Evolutionary conservation across 2,329 filamentous ascomycete species (phyloP).

Genomic region (Trichoderma cornu-damae): DNA sequence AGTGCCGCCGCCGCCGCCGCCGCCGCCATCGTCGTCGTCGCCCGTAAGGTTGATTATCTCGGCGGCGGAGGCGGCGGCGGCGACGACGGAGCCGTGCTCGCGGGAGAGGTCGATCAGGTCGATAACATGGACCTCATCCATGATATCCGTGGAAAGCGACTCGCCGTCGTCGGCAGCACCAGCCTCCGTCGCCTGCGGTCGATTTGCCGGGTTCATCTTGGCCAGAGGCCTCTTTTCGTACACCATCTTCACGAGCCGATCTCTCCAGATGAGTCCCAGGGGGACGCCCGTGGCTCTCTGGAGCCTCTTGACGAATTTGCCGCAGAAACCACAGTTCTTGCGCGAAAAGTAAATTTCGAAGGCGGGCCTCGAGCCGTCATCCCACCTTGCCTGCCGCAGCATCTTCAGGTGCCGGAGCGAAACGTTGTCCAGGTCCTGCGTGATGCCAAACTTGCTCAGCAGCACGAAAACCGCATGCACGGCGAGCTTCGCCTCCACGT

Average conservation of each 20-base stretch:
- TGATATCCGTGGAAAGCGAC: constrained; percentile 5
- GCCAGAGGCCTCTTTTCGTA: constrained; percentile 22
- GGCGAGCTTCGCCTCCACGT: constrained; percentile 40
- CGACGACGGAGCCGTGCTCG: background rate
- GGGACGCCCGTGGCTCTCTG: constrained; percentile 27
- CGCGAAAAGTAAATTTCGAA: constrained; percentile 36
- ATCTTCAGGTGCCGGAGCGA: constrained; percentile 22
- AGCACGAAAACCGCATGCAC: constrained; percentile 31
- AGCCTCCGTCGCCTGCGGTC: background rate
- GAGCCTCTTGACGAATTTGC: constrained; percentile 25
- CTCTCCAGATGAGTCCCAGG: constrained; percentile 28
- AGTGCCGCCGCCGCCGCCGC: background rate
- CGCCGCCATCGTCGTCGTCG: background rate
- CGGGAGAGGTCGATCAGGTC: constrained; percentile 24
- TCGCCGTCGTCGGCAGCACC: constrained; percentile 6
- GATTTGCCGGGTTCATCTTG: background rate
- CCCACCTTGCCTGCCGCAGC: constrained; percentile 25
- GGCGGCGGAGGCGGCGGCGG: no score
- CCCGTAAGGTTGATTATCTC: constrained; percentile 17
- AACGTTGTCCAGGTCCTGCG: constrained; percentile 23
- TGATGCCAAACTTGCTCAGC: constrained; percentile 26
- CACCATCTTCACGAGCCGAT: constrained; percentile 27
- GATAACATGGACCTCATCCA: constrained; percentile 19
- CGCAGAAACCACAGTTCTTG: constrained; percentile 30
- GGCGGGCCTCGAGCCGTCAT: constrained; percentile 25